These are phyloP conservation scores for Exophiala xenobiotica DNA, from an alignment of 2,329 filamentous ascomycete species.

Conservation along the genomic window DNA sequence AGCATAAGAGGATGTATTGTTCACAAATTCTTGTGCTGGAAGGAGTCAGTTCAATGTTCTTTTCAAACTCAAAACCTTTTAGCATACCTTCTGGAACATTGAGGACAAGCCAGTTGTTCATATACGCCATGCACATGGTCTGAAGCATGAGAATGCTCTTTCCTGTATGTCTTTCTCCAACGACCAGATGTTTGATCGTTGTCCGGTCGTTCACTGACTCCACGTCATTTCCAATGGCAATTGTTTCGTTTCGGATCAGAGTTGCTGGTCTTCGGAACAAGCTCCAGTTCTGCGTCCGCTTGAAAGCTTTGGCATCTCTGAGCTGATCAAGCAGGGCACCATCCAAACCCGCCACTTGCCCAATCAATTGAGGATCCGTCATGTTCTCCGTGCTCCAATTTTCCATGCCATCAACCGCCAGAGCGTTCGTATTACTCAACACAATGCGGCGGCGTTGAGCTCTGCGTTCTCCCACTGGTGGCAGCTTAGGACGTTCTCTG, in stretches of 20 bases:
- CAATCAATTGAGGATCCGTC: slow-evolving; percentile 56
- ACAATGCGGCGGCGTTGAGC: slow-evolving; percentile 84
- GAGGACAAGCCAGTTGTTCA: slow-evolving; percentile 85
- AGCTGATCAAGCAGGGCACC: slow-evolving; percentile 73
- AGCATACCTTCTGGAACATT: slow-evolving; percentile 89
- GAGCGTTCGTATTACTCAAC: slow-evolving; percentile 89
- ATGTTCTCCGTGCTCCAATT: slow-evolving; percentile 59
- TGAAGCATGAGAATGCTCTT: slow-evolving; percentile 88
- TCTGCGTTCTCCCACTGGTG: slow-evolving; percentile 77
- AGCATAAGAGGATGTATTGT: slow-evolving; percentile 76
- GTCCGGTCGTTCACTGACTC: slow-evolving; percentile 51
- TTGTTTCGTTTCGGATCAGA: slow-evolving; percentile 75
- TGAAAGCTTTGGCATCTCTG: slow-evolving; percentile 84
- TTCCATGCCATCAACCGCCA: slow-evolving; percentile 69
- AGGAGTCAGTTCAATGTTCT: slow-evolving; percentile 23
- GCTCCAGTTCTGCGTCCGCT: slow-evolving; percentile 82
- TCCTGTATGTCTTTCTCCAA: slow-evolving; percentile 71
- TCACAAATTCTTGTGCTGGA: slow-evolving; percentile 47
- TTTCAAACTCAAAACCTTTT: too few relatives aligned
- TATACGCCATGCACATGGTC: slow-evolving; percentile 74
- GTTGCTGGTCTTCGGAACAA: slow-evolving; percentile 80
- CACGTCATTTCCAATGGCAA: slow-evolving; percentile 66
- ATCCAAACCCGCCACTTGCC: slow-evolving; percentile 66
- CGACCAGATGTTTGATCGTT: slow-evolving; percentile 61
- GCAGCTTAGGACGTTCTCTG: slow-evolving; percentile 52